Base-by-base conservation (phyloP, 495 filamentous ascomycete genomes). In the Mytilinidion resinicola region DNA sequence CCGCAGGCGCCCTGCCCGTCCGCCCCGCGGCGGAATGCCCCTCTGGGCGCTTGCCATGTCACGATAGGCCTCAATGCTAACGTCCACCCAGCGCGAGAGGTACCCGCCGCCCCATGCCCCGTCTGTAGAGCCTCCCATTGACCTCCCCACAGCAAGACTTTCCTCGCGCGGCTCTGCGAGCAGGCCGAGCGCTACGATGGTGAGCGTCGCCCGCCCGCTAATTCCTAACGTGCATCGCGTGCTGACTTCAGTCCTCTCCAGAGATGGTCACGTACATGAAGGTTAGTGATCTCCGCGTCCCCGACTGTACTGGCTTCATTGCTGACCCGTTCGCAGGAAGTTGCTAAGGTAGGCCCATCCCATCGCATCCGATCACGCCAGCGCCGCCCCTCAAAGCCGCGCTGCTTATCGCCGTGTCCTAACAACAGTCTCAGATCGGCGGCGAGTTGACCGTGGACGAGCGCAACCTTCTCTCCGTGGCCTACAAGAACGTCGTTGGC, bases 261-360 rank as follows among this genome's bases (percentile, higher is more conserved):
- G 86, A 99, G 80, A 99, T 99, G 93, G 93, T 99, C 67, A 90
- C 86, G 71, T 99, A 89, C 82, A 99, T 99, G 93, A 99, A 99
- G 88, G 86, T 88, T 61, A 74, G 83, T 77, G 43, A 17, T 57
- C 11, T 48, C 60, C 20, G 30, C 25, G 21, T 9, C 36, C 19
- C 14, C 51, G n/a, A 11, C 9, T 53, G 38, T 15, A 9, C 8
- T 25, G 19, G 5, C 21, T 11, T 20, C 42, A 51, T 39, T 20
- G 43, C 46, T 57, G 60, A 47, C 60, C 67, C 47, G 33, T 39
- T 49, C 67, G 71, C 69, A 88, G 85, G 90, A 96, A 85, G 93
- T 99, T 72, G 93, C 93, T 74, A 96, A 96, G 84, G 88, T 91
- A 89, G 73, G 79, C 63, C 57, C 5, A 50, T n/a, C 57, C n/a